A percentile compares a stretch with the other conserved stretches of the same genome.
phyloP scores from a whole-genome alignment of 2,329 filamentous ascomycete genomes.

The Fusarium sp. region DNA sequence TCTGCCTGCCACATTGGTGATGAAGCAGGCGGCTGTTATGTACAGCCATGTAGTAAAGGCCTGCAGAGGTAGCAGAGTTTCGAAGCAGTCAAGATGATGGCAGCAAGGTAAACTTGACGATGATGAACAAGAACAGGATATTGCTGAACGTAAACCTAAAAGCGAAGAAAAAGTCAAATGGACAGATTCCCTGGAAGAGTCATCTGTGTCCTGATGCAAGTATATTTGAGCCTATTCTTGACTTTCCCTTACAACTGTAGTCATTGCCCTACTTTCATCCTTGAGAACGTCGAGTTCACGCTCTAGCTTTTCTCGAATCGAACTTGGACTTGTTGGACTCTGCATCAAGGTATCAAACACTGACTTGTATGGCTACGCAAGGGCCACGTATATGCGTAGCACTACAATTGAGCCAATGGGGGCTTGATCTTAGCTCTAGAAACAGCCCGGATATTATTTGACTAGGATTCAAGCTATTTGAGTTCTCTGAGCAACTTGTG shows the following conservation, averaged over 20 bases:
- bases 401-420: not conserved
- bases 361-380: not conserved
- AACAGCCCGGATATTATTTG: not conserved
- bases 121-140: not conserved
- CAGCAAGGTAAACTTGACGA: not conserved
- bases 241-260: not conserved
- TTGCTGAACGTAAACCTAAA: too few species aligned
- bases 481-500: not conserved
- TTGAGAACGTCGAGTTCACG: too few species aligned
- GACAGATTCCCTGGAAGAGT: not conserved
- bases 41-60: not conserved
- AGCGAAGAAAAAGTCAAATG: too few species aligned
- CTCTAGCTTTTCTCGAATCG: not conserved
- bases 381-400: not conserved
- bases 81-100: not conserved
- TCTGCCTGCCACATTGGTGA: not conserved
- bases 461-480: not conserved
- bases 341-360: not conserved
- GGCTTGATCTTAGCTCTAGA: not conserved
- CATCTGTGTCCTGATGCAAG: not conserved
- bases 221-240: not conserved
- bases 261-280: not conserved
- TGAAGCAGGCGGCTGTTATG: not conserved
- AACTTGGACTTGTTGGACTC: not conserved
- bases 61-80: not conserved